Percentiles rank a stretch among this genome's conserved stretches.
phyloP scores from a whole-genome alignment of 257 asterid genomes.

The Solanum clarkiae region DNA sequence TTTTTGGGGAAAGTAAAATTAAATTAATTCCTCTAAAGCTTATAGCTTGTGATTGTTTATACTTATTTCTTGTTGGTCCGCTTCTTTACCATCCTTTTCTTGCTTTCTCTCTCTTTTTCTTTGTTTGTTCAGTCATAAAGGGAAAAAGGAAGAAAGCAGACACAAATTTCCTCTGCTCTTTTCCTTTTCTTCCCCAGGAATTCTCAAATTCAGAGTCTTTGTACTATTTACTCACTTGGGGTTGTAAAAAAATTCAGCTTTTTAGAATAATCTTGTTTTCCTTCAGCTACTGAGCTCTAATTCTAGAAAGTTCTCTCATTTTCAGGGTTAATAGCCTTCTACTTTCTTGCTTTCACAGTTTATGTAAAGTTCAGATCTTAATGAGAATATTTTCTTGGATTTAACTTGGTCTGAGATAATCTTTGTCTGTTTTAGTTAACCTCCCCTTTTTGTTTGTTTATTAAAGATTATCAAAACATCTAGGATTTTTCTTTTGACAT shows the following conservation, averaged over 20 bases:
- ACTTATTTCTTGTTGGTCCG: not conserved
- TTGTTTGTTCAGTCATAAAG: slow-evolving; percentile 18
- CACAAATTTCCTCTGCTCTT: slow-evolving; percentile 24
- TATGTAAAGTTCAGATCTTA: slow-evolving; percentile 27
- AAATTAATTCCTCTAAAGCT: slow-evolving; percentile 40
- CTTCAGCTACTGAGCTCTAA: slow-evolving; percentile 5
- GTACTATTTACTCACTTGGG: slow-evolving; percentile 14
- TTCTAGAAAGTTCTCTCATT: not conserved
- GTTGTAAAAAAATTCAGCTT: slow-evolving; percentile 23
- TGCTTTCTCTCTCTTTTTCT: slow-evolving; percentile 11
- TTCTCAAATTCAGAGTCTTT: slow-evolving; percentile 20
- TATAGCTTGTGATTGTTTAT: slow-evolving; percentile 15
- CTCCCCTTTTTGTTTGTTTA: not conserved
- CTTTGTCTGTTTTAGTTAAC: not conserved
- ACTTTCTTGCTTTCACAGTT: not conserved
- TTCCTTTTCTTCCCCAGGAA: slow-evolving; percentile 2
- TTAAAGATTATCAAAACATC: slow-evolving; percentile 5
- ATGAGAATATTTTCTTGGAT: not conserved
- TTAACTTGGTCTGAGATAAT: not conserved
- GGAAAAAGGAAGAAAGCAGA: slow-evolving; percentile 34
- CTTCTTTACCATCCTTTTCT: slow-evolving; percentile 16
- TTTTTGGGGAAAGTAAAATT: not conserved
- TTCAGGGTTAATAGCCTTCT: not conserved
- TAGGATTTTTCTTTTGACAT: slow-evolving; percentile 25
- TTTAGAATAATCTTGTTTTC: slow-evolving; percentile 21